These are phyloP conservation scores for Penicillium egyptiacum DNA, from an alignment of 495 filamentous ascomycete genomes.

Conservation along the genomic window DNA sequence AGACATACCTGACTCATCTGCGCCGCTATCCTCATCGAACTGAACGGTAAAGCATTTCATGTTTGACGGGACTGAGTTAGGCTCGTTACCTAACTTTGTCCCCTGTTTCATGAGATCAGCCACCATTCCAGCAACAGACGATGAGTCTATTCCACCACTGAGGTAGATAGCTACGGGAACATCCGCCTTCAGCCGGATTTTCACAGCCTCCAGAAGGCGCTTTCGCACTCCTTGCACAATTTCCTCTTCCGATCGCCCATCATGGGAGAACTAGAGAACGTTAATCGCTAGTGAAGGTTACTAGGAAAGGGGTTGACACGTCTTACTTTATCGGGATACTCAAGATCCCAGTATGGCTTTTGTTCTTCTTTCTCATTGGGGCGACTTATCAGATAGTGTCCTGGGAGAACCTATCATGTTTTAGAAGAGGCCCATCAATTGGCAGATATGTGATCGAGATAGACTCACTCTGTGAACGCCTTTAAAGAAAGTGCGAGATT, in stretches of 20 bases:
- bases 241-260: conserved; percentile 41
- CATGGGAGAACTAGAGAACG: not conserved
- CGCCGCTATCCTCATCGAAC: too few relatives aligned
- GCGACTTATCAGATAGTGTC: conserved; percentile 18
- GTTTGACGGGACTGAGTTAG: not conserved
- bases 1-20: too few relatives aligned
- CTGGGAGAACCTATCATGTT: too few relatives aligned
- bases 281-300: too few relatives aligned
- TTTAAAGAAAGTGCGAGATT: too few relatives aligned
- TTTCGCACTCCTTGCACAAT: conserved; percentile 46
- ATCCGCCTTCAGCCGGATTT: conserved; percentile 51
- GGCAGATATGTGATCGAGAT: too few relatives aligned
- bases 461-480: too few relatives aligned
- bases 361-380: conserved; percentile 29
- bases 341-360: conserved; percentile 49
- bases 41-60: not conserved
- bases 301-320: not conserved
- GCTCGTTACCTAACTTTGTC: conserved; percentile 14
- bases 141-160: conserved; percentile 53
- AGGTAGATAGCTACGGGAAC: conserved; percentile 54
- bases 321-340: conserved; percentile 48
- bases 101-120: conserved; percentile 46
- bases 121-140: conserved; percentile 54
- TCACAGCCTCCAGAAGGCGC: conserved; percentile 46
- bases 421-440: too few relatives aligned